phyloP scores from a whole-genome alignment of 208 protist genomes.

The Novymonas esmeraldas region DNA sequence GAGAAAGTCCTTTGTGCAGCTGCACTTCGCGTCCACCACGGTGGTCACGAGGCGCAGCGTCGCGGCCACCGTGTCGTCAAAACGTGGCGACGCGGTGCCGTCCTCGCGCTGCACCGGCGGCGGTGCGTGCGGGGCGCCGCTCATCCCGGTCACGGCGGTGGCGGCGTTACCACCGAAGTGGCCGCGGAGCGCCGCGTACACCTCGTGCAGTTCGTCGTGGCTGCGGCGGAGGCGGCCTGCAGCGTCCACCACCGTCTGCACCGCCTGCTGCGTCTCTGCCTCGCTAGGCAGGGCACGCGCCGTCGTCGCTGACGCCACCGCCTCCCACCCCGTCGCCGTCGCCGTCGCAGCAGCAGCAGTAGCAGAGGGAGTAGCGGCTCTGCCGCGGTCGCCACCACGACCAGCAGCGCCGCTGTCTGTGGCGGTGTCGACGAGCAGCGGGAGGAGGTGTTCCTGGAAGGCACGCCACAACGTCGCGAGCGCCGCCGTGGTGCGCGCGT shows the following conservation, averaged over 20 bases:
- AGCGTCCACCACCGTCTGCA: slow-evolving; percentile 3
- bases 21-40: slow-evolving; percentile 20
- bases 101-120: background rate
- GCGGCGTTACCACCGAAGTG: slow-evolving; percentile 13
- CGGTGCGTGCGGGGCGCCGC: background rate
- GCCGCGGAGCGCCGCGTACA: slow-evolving; percentile 5
- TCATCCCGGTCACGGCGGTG: background rate
- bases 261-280: background rate
- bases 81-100: background rate
- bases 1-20: slow-evolving; percentile 13
- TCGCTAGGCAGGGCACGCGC: background rate
- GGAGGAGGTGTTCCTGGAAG: slow-evolving; percentile 9
- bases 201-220: background rate
- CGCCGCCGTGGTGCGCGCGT: background rate
- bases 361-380: too few relatives aligned
- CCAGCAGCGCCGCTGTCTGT: background rate
- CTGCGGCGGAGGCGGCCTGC: background rate
- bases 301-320: background rate
- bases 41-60: slow-evolving; percentile 8
- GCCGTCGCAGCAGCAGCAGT: too few relatives aligned
- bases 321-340: too few relatives aligned
- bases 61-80: slow-evolving; percentile 9
- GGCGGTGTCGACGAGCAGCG: slow-evolving; percentile 7
- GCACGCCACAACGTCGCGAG: slow-evolving; percentile 11
- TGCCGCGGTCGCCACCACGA: too few relatives aligned